phyloP scores from a whole-genome alignment of 1,284 basidiomycete species.

The Hemileia vastatrix region DNA sequence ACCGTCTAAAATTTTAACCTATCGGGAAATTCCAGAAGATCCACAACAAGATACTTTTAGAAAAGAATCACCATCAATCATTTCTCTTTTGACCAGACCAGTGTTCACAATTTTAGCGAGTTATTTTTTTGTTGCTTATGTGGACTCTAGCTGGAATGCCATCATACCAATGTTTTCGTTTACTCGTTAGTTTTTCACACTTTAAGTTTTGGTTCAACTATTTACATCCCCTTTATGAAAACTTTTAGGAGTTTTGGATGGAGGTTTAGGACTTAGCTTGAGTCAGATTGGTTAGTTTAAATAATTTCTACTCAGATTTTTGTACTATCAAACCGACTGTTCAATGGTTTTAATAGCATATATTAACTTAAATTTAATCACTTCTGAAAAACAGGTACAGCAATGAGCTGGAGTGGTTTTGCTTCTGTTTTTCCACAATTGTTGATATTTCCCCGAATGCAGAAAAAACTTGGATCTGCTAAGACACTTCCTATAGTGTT shows the following conservation, averaged over 20 bases:
- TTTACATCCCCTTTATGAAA: no score
- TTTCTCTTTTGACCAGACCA: no score
- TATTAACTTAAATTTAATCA: not conserved
- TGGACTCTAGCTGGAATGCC: slow-evolving; percentile 4
- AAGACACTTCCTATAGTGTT: slow-evolving; percentile 5
- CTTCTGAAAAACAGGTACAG: slow-evolving; percentile 13
- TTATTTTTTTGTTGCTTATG: slow-evolving; percentile 9
- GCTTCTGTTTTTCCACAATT: slow-evolving; percentile 5
- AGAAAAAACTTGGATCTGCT: slow-evolving; percentile 9
- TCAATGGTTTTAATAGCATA: no score
- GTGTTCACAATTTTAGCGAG: slow-evolving; percentile 7
- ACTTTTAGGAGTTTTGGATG: slow-evolving; percentile 16
- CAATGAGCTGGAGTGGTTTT: slow-evolving; percentile 13
- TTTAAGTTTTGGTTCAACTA: no score
- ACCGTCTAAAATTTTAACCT: no score
- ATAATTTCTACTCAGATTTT: no score
- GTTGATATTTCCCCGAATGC: slow-evolving; percentile 4
- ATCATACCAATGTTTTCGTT: slow-evolving; percentile 20
- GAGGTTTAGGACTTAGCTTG: slow-evolving; percentile 15
- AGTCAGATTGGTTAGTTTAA: slow-evolving; percentile 14
- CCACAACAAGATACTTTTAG: no score
- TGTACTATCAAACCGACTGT: no score
- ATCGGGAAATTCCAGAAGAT: no score
- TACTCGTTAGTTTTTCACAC: slow-evolving; percentile 7
- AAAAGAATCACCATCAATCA: no score